Evolutionary conservation across 202 grass and related monocot genomes (phyloP), one percentile per base, ranked within the genome.

Genomic region (Panicum hallii): DNA sequence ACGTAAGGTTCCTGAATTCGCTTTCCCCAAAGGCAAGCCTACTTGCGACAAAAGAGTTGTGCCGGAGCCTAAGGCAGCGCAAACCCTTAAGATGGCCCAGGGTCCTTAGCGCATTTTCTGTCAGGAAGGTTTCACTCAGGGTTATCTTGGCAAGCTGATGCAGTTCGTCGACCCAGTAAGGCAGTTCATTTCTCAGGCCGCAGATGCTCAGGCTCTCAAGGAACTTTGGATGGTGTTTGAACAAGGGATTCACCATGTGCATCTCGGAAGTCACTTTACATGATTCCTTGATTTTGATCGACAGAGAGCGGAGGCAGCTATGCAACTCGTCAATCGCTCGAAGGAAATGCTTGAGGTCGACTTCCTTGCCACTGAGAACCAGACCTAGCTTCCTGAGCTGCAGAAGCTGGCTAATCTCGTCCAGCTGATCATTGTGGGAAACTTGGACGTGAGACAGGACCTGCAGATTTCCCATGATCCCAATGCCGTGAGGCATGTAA

Each of bases 161-260:
- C 28, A 73, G 12, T 34, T 53, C 48, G 8, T 73, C 14, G 9
- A 73, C 28, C 70, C 48, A 73, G 26, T 53, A 34, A 53, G 47
- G 70, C 26, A 73, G 28, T 19, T 72, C 70, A 34, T 52, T 30
- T 52, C 64, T 69, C 19, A 69, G 40, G 40, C 66, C 41, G 19
- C 26, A 52, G 22, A 72, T 73, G 70, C 28, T 73, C 7, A 73
- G 70, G 48, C 70, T 73, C 48, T 73, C 48, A 36, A 73, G 70
- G 47, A 53, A 73, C 70, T 53, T 73, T 52, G 48, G 26, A 20
- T 47, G 48, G 26, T 0, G 7, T 36, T 72, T 52, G 70, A 52
- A 72, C 23, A 72, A 20, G 28, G 70, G 48, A 73, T 73, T 30
- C 1, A 7, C 6, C 26, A 36, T 6, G 2, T 49, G 22, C 69